Base-by-base conservation (phyloP, 176 grass and related monocot species). In the Pontederia crassipes region DNA sequence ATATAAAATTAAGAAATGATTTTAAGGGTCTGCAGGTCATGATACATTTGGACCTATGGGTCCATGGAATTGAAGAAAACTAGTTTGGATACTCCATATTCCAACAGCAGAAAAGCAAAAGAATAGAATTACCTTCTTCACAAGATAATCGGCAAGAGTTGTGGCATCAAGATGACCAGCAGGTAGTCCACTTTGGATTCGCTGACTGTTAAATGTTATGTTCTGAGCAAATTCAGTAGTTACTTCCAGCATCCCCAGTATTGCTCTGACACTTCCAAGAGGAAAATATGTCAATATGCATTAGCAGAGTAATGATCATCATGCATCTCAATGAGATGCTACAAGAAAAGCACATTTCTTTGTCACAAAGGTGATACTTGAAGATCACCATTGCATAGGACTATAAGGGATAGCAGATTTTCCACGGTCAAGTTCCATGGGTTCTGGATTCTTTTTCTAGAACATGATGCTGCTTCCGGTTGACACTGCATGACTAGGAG, bases 71-170 rank as follows among this genome's bases (percentile, higher is more conserved):
- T 24, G 20, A 24, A 24, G 20, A 24, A 24, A 24, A 24, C 20
- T 24, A 24, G 20, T 24, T 24, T 24, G 32, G 32, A 40, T 40
- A 3, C 6, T 40, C 6, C 32, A 40, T 40, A 7, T 57, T 45
- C 28, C 18, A 11, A 18, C 20, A 24, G 20, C 20, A 24, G 20
- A 24, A 24, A 24, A 24, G 20, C 20, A 24, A 24, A 24, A 24
- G 20, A 24, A 24, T 24, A 1, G 13, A 10, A 74, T 78, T 89
- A 97, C 93, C 87, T 92, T 97, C 71, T 91, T 92, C 59, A 97
- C 93, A 58, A 97, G 93, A 81, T 97, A 97, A 91, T 97, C 93
- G 10, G 88, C 93, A 59, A 97, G 74, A 27, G 93, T 97, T n/a
- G 92, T 97, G 52, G 92, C 92, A 77, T 97, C 93, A 48, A 97